phyloP scores from a whole-genome alignment of 2,329 filamentous ascomycete genomes.

The Apiospora arundinis region DNA sequence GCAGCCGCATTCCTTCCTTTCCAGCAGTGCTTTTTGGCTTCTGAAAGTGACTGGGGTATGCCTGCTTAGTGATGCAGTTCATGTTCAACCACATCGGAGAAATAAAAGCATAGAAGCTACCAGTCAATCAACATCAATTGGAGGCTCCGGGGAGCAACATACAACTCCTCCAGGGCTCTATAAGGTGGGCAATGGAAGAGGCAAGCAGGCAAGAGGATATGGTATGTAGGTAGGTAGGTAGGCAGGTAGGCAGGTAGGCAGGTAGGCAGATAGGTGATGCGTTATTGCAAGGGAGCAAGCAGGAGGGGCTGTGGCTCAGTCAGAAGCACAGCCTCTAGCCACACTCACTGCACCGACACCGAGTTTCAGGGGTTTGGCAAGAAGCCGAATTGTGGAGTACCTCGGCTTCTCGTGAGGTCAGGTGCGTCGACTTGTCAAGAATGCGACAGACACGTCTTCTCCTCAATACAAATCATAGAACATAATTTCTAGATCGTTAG shows the following conservation, averaged over 20 bases:
- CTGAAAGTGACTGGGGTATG: not conserved
- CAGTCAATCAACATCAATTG: not conserved
- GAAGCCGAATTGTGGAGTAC: slow-evolving; percentile 23
- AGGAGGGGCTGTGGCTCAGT: slow-evolving; percentile 3
- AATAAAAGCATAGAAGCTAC: not conserved
- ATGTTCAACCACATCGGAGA: not conserved
- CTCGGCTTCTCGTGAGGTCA: slow-evolving; percentile 22
- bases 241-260: not conserved
- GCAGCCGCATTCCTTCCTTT: not conserved
- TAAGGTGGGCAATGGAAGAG: not conserved
- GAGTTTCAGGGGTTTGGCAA: slow-evolving; percentile 16
- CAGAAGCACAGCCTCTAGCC: not conserved
- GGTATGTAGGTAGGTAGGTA: too few relatives aligned
- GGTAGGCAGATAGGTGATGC: too few relatives aligned
- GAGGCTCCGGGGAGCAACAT: not conserved
- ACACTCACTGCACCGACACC: slow-evolving; percentile 1
- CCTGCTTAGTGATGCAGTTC: not conserved
- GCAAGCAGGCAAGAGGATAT: not conserved
- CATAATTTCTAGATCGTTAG: not conserved
- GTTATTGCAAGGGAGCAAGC: too few relatives aligned
- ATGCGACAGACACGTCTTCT: not conserved
- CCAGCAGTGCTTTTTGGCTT: slow-evolving; percentile 11
- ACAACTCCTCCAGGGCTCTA: too few relatives aligned
- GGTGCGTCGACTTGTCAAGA: not conserved
- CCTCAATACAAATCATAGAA: not conserved